phyloP scores from a whole-genome alignment of 1,284 basidiomycete species.

The Cutaneotrichosporon sp. region DNA sequence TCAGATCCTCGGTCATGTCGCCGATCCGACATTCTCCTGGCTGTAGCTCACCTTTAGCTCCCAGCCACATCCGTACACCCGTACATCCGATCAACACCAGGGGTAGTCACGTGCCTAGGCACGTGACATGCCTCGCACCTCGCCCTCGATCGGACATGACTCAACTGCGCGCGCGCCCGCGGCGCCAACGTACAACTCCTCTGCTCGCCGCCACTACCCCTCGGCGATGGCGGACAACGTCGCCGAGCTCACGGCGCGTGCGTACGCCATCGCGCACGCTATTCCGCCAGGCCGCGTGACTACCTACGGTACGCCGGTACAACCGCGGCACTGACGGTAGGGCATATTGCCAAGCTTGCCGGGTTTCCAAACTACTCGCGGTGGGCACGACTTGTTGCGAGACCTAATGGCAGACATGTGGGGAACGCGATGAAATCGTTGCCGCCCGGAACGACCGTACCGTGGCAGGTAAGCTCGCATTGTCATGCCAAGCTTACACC shows the following conservation, averaged over 20 bases:
- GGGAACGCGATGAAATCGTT: slow-evolving; percentile 55
- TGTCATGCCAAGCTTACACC: slow-evolving; percentile 5
- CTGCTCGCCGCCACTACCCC: not conserved
- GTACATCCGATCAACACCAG: too few relatives aligned
- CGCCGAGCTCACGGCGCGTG: slow-evolving; percentile 39
- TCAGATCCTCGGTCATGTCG: not conserved
- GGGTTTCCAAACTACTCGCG: slow-evolving; percentile 72
- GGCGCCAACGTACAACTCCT: not conserved
- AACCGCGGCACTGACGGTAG: slow-evolving; percentile 33
- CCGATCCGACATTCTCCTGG: not conserved
- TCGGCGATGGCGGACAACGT: slow-evolving; percentile 10
- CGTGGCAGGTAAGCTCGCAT: slow-evolving; percentile 55
- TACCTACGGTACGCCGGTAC: slow-evolving; percentile 35
- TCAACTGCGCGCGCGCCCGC: too few relatives aligned
- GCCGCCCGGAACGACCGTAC: slow-evolving; percentile 28
- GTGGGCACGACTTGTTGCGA: slow-evolving; percentile 7
- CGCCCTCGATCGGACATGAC: too few relatives aligned
- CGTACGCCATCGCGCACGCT: slow-evolving; percentile 39
- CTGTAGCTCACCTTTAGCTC: too few relatives aligned
- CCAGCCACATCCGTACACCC: not conserved
- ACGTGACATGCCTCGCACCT: not conserved
- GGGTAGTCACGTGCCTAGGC: not conserved
- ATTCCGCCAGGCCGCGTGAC: slow-evolving; percentile 41
- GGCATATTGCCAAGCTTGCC: slow-evolving; percentile 74
- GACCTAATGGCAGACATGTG: slow-evolving; percentile 54